phyloP scores from a whole-genome alignment of 495 filamentous ascomycete species.

The Bathelium albidoporum region DNA sequence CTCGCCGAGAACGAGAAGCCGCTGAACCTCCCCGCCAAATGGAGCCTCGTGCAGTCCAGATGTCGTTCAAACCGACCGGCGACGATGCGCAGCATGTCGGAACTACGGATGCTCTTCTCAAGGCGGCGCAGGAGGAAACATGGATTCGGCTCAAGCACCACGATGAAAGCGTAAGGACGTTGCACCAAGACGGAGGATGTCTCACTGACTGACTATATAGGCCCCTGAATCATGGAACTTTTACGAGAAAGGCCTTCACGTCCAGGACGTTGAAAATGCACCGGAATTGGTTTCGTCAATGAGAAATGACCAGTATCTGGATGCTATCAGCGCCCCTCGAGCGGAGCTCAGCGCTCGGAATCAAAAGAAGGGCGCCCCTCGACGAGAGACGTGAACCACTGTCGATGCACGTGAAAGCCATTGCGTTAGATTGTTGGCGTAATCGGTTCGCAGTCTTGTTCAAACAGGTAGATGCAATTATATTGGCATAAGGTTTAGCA shows the following conservation, averaged over 20 bases:
- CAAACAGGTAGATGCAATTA: not conserved
- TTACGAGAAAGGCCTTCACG: constrained; percentile 8
- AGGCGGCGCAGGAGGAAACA: constrained; percentile 54
- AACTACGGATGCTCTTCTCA: not conserved
- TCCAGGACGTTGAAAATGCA: constrained; percentile 40
- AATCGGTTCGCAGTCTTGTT: not conserved
- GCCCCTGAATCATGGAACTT: not conserved
- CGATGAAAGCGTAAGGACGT: constrained; percentile 51
- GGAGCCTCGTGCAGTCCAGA: constrained; percentile 55
- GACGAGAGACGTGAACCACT: not conserved
- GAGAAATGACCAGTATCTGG: constrained; percentile 49
- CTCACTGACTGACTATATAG: not conserved
- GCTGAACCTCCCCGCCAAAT: constrained; percentile 33
- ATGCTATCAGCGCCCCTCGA: constrained; percentile 50
- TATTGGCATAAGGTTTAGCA: not conserved
- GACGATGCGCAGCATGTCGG: constrained; percentile 35
- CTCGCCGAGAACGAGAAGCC: constrained; percentile 32
- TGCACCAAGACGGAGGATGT: constrained; percentile 20
- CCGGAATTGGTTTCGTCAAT: constrained; percentile 45
- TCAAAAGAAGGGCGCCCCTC: not conserved
- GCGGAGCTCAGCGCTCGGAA: not conserved
- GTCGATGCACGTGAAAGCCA: not conserved
- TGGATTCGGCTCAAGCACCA: constrained; percentile 57
- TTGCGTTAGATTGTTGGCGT: not conserved
- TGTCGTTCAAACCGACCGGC: constrained; percentile 53